These are phyloP conservation scores for Sclerotinia borealis DNA, from an alignment of 2,329 filamentous ascomycete species.

Conservation along the genomic window DNA sequence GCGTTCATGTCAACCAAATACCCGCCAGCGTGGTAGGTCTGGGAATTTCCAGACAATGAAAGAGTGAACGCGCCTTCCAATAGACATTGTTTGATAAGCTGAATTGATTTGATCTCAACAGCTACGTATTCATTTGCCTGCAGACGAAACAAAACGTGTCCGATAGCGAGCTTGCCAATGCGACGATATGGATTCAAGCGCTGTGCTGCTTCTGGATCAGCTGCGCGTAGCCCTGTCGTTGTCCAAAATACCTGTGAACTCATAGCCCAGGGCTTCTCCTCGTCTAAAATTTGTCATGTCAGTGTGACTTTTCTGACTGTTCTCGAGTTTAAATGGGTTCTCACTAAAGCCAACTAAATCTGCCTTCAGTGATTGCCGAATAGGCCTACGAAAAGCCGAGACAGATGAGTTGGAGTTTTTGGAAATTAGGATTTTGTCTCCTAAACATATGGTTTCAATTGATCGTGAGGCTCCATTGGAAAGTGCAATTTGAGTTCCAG, in stretches of 20 bases:
- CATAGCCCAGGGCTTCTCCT: background rate
- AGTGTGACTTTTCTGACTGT: background rate
- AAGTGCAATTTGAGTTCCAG: background rate
- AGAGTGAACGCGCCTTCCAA: background rate
- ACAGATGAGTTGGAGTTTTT: background rate
- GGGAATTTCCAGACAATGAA: background rate
- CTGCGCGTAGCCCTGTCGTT: background rate
- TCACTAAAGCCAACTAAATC: background rate
- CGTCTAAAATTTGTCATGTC: background rate
- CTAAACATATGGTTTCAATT: background rate
- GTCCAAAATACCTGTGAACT: background rate
- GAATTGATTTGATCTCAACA: background rate
- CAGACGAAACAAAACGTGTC: background rate
- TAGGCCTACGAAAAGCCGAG: background rate
- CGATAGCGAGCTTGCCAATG: background rate
- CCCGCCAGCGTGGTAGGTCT: background rate
- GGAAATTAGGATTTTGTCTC: background rate
- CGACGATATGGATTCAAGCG: background rate
- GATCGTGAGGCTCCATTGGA: background rate
- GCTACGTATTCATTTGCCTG: background rate
- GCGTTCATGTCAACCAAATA: background rate
- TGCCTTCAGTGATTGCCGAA: background rate
- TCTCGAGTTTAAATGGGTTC: background rate
- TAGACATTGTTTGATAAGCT: background rate
- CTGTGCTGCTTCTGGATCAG: background rate